Evolutionary conservation across 2,329 filamentous ascomycete species (phyloP).

Genomic region (Xylaria sp.): DNA sequence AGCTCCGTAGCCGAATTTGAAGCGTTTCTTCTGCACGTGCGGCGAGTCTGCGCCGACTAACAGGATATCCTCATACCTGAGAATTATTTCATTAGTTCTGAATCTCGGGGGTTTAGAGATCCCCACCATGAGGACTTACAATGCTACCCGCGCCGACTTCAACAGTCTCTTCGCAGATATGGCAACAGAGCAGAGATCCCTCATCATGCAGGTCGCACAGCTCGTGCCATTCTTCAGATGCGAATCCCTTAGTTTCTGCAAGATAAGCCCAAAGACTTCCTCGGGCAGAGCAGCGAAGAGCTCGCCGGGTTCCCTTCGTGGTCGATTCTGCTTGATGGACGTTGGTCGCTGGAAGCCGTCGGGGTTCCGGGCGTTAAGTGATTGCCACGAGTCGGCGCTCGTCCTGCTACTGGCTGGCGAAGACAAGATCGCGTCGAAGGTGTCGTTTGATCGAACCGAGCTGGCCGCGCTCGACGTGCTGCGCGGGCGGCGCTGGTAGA

Average conservation of each 20-base stretch:
- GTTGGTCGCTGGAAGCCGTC: conserved; percentile 33
- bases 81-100: conserved; percentile 5
- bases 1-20: conserved; percentile 48
- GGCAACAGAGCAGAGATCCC: conserved; percentile 50
- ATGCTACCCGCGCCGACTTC: conserved; percentile 44
- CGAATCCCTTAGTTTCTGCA: conserved; percentile 46
- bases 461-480: conserved; percentile 27
- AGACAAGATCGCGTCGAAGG: conserved; percentile 29
- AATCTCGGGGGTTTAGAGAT: neutral
- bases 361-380: conserved; percentile 24
- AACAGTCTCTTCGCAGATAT: conserved; percentile 48
- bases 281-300: conserved; percentile 51
- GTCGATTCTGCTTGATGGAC: conserved; percentile 34
- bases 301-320: conserved; percentile 42
- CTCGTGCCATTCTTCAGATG: conserved; percentile 46
- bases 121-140: conserved; percentile 38
- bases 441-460: conserved; percentile 27
- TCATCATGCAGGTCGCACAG: conserved; percentile 62
- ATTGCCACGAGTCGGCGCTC: conserved; percentile 39
- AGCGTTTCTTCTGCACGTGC: conserved; percentile 50
- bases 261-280: conserved; percentile 54
- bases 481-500: conserved; percentile 27
- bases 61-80: conserved; percentile 53
- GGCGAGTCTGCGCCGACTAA: conserved; percentile 54
- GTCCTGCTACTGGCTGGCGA: conserved; percentile 35